A percentile compares a stretch with the other conserved stretches of the same genome.
These are phyloP conservation scores for Sesbania bispinosa DNA, from an alignment of 306 rosid genomes.

Conservation along the genomic window DNA sequence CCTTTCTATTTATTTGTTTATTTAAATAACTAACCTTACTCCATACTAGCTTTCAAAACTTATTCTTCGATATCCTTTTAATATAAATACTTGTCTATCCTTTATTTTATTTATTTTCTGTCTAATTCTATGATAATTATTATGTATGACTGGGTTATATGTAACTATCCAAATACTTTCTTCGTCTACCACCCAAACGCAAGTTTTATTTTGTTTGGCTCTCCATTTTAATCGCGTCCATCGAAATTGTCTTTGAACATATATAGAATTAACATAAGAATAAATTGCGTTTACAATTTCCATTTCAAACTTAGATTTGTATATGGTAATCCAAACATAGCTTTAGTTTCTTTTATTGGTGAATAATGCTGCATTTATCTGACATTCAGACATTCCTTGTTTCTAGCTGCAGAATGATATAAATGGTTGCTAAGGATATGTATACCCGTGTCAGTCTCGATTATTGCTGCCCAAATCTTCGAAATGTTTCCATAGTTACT, in stretches of 20 bases:
- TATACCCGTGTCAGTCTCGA: not conserved
- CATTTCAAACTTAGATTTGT: too few species aligned
- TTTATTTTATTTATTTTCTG: not conserved
- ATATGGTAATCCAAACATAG: too few species aligned
- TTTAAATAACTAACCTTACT: not conserved
- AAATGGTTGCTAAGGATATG: constrained; percentile 32
- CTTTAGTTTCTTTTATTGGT: not conserved
- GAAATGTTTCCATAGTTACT: constrained; percentile 21
- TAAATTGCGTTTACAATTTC: too few species aligned
- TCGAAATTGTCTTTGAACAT: too few species aligned
- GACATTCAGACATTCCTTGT: constrained; percentile 17
- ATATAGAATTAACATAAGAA: too few species aligned
- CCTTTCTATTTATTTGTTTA: not conserved
- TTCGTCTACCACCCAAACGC: too few species aligned
- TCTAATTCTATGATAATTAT: not conserved
- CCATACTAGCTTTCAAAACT: not conserved
- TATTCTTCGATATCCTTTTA: constrained; percentile 1
- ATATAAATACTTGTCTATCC: not conserved
- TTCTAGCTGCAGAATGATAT: constrained; percentile 31
- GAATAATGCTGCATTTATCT: constrained; percentile 3
- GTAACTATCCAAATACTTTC: too few species aligned
- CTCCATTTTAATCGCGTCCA: too few species aligned
- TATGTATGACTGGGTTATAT: not conserved
- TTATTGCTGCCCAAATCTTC: too few species aligned
- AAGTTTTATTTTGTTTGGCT: too few species aligned